phyloP scores from a whole-genome alignment of 805 yeast species.

The Cyberlindnera maritima region DNA sequence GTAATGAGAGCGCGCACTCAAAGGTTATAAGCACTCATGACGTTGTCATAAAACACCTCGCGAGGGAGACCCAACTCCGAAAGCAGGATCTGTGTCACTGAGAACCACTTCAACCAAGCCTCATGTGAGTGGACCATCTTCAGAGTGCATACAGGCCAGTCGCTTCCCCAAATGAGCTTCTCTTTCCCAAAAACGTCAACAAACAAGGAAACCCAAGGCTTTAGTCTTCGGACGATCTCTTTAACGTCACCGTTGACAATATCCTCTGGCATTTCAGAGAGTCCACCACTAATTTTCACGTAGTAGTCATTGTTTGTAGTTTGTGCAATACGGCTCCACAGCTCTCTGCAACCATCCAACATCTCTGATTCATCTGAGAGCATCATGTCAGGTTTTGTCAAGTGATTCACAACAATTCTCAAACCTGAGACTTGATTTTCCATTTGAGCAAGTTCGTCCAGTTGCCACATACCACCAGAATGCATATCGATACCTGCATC shows the following conservation, averaged over 20 bases:
- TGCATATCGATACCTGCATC: conserved; percentile 44
- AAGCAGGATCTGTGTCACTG: background rate
- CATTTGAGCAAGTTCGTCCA: conserved; percentile 34
- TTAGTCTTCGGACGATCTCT: conserved; percentile 19
- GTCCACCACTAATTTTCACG: conserved; percentile 41
- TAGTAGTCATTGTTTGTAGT: conserved; percentile 23
- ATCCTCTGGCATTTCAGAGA: conserved; percentile 35
- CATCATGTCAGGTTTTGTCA: conserved; percentile 39
- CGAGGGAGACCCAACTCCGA: background rate
- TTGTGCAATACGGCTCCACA: conserved; percentile 21
- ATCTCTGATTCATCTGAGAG: conserved; percentile 1
- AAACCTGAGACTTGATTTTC: conserved; percentile 29
- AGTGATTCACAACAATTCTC: conserved; percentile 39
- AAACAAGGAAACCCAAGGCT: conserved; percentile 35
- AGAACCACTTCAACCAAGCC: conserved; percentile 28
- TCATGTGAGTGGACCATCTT: conserved; percentile 19
- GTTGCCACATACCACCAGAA: conserved; percentile 38
- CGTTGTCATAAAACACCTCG: background rate
- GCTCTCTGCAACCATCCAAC: conserved; percentile 22
- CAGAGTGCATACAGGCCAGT: conserved; percentile 41
- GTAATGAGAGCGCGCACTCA: too few species aligned
- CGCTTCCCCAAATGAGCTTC: conserved; percentile 40
- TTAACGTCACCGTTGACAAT: conserved; percentile 13
- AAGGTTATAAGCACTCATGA: background rate
- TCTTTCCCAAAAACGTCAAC: conserved; percentile 32